phyloP scores from a whole-genome alignment of 352 stramenopile species.

The Globisporangium iwayamae region DNA sequence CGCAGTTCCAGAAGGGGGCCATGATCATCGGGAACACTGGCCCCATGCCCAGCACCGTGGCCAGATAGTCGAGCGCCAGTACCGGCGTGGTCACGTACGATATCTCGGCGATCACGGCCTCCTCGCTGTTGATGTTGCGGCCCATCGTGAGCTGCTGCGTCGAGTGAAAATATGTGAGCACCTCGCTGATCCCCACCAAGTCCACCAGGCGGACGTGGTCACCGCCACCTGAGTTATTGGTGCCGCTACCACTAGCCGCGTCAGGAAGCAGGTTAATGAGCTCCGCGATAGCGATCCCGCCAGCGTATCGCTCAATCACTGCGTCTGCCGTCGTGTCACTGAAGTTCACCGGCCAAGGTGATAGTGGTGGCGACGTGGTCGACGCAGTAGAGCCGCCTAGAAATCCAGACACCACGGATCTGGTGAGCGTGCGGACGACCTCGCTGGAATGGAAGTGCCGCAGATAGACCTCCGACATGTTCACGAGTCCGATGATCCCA shows the following conservation, averaged over 20 bases:
- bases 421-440: slow-evolving; percentile 38
- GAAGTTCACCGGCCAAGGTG: neutral
- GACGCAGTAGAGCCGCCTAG: slow-evolving; percentile 11
- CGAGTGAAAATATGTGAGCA: slow-evolving; percentile 24
- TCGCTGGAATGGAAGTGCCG: slow-evolving; percentile 30
- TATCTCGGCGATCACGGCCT: slow-evolving; percentile 37
- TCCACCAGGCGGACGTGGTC: slow-evolving; percentile 30
- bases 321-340: slow-evolving; percentile 22
- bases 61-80: slow-evolving; percentile 30
- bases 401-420: slow-evolving; percentile 33
- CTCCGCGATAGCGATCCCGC: slow-evolving; percentile 24
- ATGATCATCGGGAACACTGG: slow-evolving; percentile 28
- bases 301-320: slow-evolving; percentile 25
- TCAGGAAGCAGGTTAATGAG: slow-evolving; percentile 23
- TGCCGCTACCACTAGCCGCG: slow-evolving; percentile 4
- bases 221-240: neutral
- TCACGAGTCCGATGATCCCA: slow-evolving; percentile 11
- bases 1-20: slow-evolving; percentile 42
- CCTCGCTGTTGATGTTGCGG: slow-evolving; percentile 33
- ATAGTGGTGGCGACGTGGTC: slow-evolving; percentile 13
- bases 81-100: slow-evolving; percentile 26
- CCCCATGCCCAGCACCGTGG: slow-evolving; percentile 34
- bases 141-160: slow-evolving; percentile 34
- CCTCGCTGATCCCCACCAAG: slow-evolving; percentile 20
- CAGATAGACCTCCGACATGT: slow-evolving; percentile 30